phyloP scores from a whole-genome alignment of 1,139 yeast genomes.

The Geotrichum cucujoidarum region DNA sequence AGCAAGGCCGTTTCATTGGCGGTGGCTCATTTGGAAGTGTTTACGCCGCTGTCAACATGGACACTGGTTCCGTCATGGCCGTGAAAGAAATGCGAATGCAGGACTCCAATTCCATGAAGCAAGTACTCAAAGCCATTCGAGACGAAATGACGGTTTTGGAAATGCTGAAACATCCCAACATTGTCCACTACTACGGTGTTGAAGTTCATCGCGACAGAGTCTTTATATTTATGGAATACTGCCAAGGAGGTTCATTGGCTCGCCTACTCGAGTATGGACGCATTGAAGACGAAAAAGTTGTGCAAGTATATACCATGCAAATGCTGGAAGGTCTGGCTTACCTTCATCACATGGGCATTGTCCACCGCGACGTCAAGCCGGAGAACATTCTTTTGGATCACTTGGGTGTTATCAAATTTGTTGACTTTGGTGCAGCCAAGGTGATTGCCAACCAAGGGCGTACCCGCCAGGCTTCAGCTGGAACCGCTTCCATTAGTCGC shows the following conservation, averaged over 20 bases:
- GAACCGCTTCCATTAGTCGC: constrained; percentile 13
- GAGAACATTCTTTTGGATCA: constrained; percentile 88
- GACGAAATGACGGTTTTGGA: constrained; percentile 97
- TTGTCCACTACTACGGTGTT: constrained; percentile 93
- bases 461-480: constrained; percentile 32
- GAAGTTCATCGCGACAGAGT: constrained; percentile 96
- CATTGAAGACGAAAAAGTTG: constrained; percentile 90
- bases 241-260: constrained; percentile 93
- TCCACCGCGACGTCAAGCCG: constrained; percentile 94
- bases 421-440: constrained; percentile 97
- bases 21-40: constrained; percentile 97
- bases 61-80: constrained; percentile 94
- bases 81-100: constrained; percentile 92
- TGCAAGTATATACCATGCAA: constrained; percentile 85
- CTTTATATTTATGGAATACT: constrained; percentile 93
- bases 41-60: constrained; percentile 85
- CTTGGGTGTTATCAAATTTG: constrained; percentile 89
- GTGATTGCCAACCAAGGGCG: constrained; percentile 73
- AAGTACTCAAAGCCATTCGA: constrained; percentile 80
- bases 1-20: constrained; percentile 88
- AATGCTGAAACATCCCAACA: constrained; percentile 91
- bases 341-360: constrained; percentile 89
- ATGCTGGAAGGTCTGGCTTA: constrained; percentile 94
- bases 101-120: constrained; percentile 79
- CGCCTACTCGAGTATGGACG: constrained; percentile 84